Evolutionary conservation across 352 stramenopile species (phyloP).

Genomic region (Globisporangium abappressorium): DNA sequence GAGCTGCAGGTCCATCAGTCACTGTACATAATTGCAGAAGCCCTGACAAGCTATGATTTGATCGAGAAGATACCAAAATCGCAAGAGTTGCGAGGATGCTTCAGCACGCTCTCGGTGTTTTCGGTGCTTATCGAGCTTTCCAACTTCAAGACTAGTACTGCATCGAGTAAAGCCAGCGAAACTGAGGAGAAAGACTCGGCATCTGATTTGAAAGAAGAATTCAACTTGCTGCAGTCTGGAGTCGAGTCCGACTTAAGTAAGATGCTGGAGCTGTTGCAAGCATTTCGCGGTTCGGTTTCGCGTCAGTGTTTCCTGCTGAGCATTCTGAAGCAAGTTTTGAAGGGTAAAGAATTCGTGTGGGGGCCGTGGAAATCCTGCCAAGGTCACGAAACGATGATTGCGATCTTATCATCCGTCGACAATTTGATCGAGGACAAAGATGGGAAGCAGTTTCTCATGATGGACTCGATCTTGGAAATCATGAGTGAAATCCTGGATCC

Average conservation of each 20-base stretch:
- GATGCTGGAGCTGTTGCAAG: conserved; percentile 52
- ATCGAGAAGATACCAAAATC: conserved; percentile 18
- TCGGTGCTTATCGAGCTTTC: conserved; percentile 41
- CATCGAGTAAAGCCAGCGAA: background rate
- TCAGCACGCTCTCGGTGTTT: conserved; percentile 30
- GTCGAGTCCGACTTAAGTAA: conserved; percentile 58
- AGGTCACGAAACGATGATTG: conserved; percentile 57
- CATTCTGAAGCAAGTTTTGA: conserved; percentile 45
- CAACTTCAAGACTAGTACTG: conserved; percentile 10
- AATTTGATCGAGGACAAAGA: conserved; percentile 21
- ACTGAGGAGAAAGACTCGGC: conserved; percentile 1
- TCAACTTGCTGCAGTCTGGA: conserved; percentile 35
- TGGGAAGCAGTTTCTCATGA: conserved; percentile 26
- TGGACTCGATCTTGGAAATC: conserved; percentile 52
- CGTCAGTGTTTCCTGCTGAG: conserved; percentile 42
- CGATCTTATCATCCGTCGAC: conserved; percentile 56
- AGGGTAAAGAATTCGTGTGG: conserved; percentile 35
- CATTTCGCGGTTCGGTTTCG: conserved; percentile 25
- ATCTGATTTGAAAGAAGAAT: conserved; percentile 14
- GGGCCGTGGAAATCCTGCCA: conserved; percentile 47
- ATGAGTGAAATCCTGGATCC: conserved; percentile 46
- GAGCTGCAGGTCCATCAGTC: conserved; percentile 51
- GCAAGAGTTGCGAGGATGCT: conserved; percentile 14
- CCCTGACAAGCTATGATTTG: conserved; percentile 28
- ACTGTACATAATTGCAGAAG: conserved; percentile 53